These are phyloP conservation scores for Bocquillonia castaneifolia DNA, from an alignment of 441 rosid genomes.

Conservation along the genomic window DNA sequence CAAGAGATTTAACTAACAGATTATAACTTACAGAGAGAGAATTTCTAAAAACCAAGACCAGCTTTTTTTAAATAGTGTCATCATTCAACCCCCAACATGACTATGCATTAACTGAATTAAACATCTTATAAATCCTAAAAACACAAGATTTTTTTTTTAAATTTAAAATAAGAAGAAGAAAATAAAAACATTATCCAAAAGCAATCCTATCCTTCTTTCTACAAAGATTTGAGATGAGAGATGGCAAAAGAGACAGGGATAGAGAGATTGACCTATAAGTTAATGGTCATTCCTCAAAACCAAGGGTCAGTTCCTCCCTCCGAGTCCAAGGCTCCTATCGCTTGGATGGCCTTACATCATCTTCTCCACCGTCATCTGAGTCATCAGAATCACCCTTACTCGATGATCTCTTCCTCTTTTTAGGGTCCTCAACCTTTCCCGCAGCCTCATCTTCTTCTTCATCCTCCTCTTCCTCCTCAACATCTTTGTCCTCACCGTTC, in stretches of 20 bases:
- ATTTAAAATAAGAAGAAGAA: too few relatives aligned
- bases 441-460: conserved; percentile 57
- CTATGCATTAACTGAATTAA: conserved; percentile 24
- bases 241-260: conserved; percentile 16
- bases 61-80: conserved; percentile 13
- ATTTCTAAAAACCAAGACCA: conserved; percentile 33
- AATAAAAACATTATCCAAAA: conserved; percentile 20
- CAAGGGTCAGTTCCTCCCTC: too few relatives aligned
- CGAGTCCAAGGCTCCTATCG: conserved; percentile 38
- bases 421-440: conserved; percentile 58
- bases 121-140: conserved; percentile 19
- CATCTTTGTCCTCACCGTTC: conserved; percentile 54
- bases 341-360: conserved; percentile 71
- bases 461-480: conserved; percentile 65
- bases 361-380: conserved; percentile 54
- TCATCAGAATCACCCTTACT: conserved; percentile 47
- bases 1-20: conserved; percentile 15
- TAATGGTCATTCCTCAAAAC: conserved; percentile 35
- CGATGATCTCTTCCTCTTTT: conserved; percentile 69
- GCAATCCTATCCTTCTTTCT: conserved; percentile 32
- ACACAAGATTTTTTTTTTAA: conserved; percentile 6
- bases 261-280: conserved; percentile 44
- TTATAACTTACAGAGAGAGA: conserved; percentile 28
- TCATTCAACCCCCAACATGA: conserved; percentile 20
- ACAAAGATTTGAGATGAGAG: conserved; percentile 24